Evolutionary conservation across 352 stramenopile species (phyloP), one percentile per base, ranked within the genome.

Genomic region (Globisporangium spiculum): DNA sequence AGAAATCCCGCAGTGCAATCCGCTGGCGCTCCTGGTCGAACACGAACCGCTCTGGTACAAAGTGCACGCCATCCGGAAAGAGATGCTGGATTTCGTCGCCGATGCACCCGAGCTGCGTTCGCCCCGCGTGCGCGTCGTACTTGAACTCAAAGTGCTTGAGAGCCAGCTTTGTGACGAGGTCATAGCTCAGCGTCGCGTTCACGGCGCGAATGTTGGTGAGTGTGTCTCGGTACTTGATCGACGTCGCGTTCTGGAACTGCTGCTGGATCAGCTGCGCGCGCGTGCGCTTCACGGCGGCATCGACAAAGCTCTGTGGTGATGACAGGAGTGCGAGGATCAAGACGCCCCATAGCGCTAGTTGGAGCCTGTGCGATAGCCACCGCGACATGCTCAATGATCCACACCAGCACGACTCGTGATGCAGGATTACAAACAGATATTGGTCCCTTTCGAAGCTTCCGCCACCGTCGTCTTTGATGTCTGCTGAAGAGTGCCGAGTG

Each of bases 1-100:
- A 84, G 67, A 97, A 85, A 68, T 97, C 88, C 52, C 89, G 80
- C 30, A 97, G 60, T 12, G 81, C 70, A 3, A 97, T 88, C 26
- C 84, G 69, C n/a, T 81, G 75, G 1, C 73, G 76, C 58, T 75
- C 62, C 10, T 76, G 72, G 64, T 88, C 73, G 44, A 86, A 77
- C 41, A 93, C 75, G 32, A 86, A 75, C 24, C 86, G 78, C 68
- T 91, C 64, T 8, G 83, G 65, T 22, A 90, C 62, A 9, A 93
- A 72, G 32, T 93, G 85, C 5, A 97, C 84, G 54, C 79, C 80
- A 32, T 96, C 88, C 1, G 86, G 88, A 4, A 91, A 74, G 27
- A 96, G 26, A 16, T 79, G 48, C 20, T 78, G 67, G 14, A 93
- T 32, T 16, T 92, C 84, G 1, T 78, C 76, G 0, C 86, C 87